These are phyloP conservation scores for Antarctomyces pellizariae DNA, from an alignment of 495 filamentous ascomycete genomes.

Conservation along the genomic window DNA sequence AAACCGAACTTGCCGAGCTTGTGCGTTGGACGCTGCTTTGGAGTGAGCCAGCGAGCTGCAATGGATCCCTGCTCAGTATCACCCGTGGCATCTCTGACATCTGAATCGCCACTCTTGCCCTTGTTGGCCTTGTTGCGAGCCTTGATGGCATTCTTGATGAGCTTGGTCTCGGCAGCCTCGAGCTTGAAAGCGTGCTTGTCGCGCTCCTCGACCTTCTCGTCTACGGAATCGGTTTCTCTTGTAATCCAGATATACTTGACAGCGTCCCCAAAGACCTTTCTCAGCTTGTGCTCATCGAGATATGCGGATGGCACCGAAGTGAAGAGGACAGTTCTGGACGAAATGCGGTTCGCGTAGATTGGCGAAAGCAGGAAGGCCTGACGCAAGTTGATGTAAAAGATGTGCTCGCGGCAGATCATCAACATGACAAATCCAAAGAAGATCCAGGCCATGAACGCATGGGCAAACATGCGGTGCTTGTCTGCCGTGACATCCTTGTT, in stretches of 20 bases:
- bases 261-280: conserved; percentile 53
- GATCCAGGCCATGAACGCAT: conserved; percentile 45
- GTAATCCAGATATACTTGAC: conserved; percentile 78
- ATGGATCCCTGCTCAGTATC: conserved; percentile 49
- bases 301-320: conserved; percentile 61
- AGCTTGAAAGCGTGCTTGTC: conserved; percentile 67
- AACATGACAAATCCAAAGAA: conserved; percentile 76
- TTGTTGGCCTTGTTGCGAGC: conserved; percentile 50
- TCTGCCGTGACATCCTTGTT: conserved; percentile 17
- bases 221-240: conserved; percentile 55
- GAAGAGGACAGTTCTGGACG: conserved; percentile 83
- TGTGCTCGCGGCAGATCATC: conserved; percentile 71
- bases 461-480: conserved; percentile 50
- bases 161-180: conserved; percentile 71
- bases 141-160: conserved; percentile 64
- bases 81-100: conserved; percentile 24
- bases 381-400: conserved; percentile 87
- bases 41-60: conserved; percentile 56
- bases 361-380: conserved; percentile 87
- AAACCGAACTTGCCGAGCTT: conserved; percentile 46
- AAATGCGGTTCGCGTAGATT: conserved; percentile 68
- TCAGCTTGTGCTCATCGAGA: conserved; percentile 46
- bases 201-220: conserved; percentile 64
- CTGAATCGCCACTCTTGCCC: conserved; percentile 48
- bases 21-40: conserved; percentile 72